These are phyloP conservation scores for Apium graveolens DNA, from an alignment of 129 eudicot genomes.

Conservation along the genomic window DNA sequence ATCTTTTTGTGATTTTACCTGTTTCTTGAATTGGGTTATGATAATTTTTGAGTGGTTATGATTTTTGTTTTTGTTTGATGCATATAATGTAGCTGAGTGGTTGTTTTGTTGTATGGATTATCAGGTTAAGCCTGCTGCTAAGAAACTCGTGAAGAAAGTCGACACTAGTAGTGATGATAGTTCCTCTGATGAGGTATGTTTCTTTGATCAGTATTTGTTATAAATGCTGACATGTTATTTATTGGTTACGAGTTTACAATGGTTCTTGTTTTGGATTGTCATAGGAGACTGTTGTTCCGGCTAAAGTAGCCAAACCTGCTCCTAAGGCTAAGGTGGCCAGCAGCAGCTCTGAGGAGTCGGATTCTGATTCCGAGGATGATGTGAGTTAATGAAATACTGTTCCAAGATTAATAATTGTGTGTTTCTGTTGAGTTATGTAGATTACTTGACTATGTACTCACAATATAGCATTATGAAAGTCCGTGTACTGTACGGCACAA, in stretches of 20 bases:
- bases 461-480: not conserved
- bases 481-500: not conserved
- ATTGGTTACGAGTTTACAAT: not conserved
- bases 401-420: not conserved
- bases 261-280: not conserved
- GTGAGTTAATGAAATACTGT: not conserved
- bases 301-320: slow-evolving; percentile 11
- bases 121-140: slow-evolving; percentile 14
- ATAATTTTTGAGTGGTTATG: not conserved
- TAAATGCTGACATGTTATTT: not conserved
- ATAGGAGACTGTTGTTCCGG: slow-evolving; percentile 13
- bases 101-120: not conserved
- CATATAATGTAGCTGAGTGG: not conserved
- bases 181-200: slow-evolving; percentile 13
- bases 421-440: not conserved
- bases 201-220: not conserved
- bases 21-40: not conserved
- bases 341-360: slow-evolving; percentile 17
- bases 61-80: not conserved
- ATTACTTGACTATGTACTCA: not conserved
- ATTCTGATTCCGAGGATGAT: slow-evolving; percentile 17
- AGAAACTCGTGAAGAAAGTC: not conserved
- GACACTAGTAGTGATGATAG: not conserved
- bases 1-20: not conserved
- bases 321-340: slow-evolving; percentile 2